Percentiles rank a stretch among this genome's conserved stretches.
phyloP scores from a whole-genome alignment of 345 rosid genomes.

The Linum lewisii region DNA sequence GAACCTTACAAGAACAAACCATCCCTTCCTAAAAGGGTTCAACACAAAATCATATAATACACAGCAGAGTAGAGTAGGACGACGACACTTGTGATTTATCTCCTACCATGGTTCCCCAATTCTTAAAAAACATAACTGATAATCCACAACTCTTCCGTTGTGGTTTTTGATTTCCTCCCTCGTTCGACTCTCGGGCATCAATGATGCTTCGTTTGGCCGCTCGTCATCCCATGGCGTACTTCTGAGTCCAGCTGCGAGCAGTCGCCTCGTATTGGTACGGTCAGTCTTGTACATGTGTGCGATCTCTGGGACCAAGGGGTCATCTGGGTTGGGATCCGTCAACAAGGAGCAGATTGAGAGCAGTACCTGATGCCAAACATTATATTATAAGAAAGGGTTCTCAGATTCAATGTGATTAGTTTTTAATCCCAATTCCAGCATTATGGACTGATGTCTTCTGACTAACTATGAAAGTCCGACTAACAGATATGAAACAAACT shows the following conservation, averaged over 20 bases:
- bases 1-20: neutral
- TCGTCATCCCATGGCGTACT: constrained; percentile 2
- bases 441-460: neutral
- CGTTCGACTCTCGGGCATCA: neutral
- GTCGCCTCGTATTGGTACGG: constrained; percentile 3
- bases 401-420: neutral
- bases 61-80: neutral
- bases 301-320: neutral
- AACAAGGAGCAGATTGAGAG: neutral
- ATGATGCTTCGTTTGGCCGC: too few relatives aligned
- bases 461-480: neutral
- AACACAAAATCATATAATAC: neutral
- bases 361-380: neutral
- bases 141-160: neutral
- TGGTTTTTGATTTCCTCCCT: neutral
- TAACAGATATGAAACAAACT: neutral
- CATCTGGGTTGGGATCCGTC: constrained; percentile 2
- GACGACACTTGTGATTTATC: neutral
- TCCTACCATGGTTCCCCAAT: neutral
- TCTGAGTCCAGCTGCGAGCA: constrained; percentile 7
- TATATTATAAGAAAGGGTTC: neutral
- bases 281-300: constrained; percentile 7
- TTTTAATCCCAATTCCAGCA: neutral
- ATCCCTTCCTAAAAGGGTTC: neutral
- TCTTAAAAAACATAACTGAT: neutral